These are phyloP conservation scores for Komagataella phaffii DNA, from an alignment of 805 yeast species.

Conservation along the genomic window DNA sequence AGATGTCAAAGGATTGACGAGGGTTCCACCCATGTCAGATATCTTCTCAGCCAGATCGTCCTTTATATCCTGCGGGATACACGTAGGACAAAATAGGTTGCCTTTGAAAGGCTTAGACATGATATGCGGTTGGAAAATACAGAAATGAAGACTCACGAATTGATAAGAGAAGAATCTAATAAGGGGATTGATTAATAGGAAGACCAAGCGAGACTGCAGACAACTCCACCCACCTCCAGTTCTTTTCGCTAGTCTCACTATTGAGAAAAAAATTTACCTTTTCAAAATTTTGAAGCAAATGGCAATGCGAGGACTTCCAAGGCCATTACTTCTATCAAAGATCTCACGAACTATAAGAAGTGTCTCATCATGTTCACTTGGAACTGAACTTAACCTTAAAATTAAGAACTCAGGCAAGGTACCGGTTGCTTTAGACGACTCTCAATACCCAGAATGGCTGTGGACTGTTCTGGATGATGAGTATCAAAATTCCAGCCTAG, in stretches of 20 bases:
- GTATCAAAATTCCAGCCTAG: constrained; percentile 41
- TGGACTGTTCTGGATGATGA: constrained; percentile 72
- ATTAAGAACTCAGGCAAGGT: constrained; percentile 74
- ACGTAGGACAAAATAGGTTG: constrained; percentile 44
- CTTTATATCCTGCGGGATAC: constrained; percentile 26
- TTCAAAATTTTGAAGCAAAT: neutral
- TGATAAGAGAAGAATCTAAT: neutral
- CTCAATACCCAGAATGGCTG: constrained; percentile 89
- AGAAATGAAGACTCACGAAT: neutral
- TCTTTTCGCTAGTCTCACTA: neutral
- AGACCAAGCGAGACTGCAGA: neutral
- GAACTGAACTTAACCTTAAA: constrained; percentile 61
- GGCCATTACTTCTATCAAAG: neutral
- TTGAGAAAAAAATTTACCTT: neutral
- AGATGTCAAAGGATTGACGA: constrained; percentile 42
- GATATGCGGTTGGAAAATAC: neutral
- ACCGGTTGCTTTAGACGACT: constrained; percentile 77
- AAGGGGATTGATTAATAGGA: too few relatives aligned
- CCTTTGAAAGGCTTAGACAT: constrained; percentile 26
- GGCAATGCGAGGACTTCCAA: neutral
- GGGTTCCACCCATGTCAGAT: constrained; percentile 44
- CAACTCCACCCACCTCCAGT: neutral
- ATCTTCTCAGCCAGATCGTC: constrained; percentile 31
- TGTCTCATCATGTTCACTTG: constrained; percentile 46
- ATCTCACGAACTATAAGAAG: neutral